phyloP scores from a whole-genome alignment of 129 eudicot genomes.

The Solidago caesia region DNA sequence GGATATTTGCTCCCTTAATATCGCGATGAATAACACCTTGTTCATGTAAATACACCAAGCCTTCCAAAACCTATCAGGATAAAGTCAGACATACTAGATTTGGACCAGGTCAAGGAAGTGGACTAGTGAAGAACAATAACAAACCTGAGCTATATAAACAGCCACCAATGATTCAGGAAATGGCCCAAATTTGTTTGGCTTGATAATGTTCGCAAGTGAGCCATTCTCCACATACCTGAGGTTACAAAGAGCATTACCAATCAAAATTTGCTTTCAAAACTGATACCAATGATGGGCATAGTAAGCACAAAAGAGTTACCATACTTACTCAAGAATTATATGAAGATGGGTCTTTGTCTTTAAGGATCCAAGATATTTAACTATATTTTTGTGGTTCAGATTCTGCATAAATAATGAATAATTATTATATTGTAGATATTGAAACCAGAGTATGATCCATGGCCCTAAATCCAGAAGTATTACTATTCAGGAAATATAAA shows the following conservation, averaged over 20 bases:
- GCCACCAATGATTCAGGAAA: slow-evolving; percentile 94
- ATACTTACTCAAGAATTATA: slow-evolving; percentile 93
- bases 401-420: slow-evolving; percentile 49
- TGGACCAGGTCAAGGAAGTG: neutral
- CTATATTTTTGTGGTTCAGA: slow-evolving; percentile 92
- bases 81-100: slow-evolving; percentile 15
- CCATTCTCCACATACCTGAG: slow-evolving; percentile 97
- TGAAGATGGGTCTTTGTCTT: slow-evolving; percentile 94
- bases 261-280: slow-evolving; percentile 17
- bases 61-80: slow-evolving; percentile 76
- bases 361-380: slow-evolving; percentile 91
- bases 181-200: slow-evolving; percentile 96
- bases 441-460: neutral
- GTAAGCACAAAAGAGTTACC: slow-evolving; percentile 6
- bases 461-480: neutral
- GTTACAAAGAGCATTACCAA: slow-evolving; percentile 12
- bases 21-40: slow-evolving; percentile 99
- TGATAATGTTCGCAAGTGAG: slow-evolving; percentile 91
- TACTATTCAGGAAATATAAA: neutral
- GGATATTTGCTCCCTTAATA: slow-evolving; percentile 97
- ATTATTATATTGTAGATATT: neutral
- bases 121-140: slow-evolving; percentile 19
- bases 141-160: slow-evolving; percentile 93
- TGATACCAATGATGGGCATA: slow-evolving; percentile 11
- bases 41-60: slow-evolving; percentile 94